Conservation (phyloP, 331 rosid genomes). For the Quercus tomentella region DNA sequence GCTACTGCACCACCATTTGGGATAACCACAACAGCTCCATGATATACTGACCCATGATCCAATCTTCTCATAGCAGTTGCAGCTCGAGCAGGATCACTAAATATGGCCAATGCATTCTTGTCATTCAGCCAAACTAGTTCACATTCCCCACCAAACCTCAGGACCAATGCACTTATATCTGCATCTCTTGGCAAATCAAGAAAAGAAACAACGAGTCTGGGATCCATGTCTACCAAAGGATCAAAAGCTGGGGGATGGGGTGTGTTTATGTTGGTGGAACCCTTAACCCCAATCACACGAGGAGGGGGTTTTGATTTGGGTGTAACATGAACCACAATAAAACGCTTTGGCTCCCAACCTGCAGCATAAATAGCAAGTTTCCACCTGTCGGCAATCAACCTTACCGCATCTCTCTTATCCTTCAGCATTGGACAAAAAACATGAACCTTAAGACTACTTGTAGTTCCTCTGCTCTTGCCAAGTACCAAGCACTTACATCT, state of each 20-base stretch:
- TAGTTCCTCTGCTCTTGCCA: slow-evolving; percentile 65
- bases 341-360: slow-evolving; percentile 97
- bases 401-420: slow-evolving; percentile 83
- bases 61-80: slow-evolving; percentile 98
- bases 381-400: slow-evolving; percentile 89
- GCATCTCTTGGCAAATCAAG: slow-evolving; percentile 91
- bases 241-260: slow-evolving; percentile 63
- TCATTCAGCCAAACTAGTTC: slow-evolving; percentile 96
- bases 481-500: slow-evolving; percentile 85
- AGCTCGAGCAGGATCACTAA: slow-evolving; percentile 85
- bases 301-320: slow-evolving; percentile 73
- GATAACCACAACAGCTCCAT: slow-evolving; percentile 57
- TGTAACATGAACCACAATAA: slow-evolving; percentile 66
- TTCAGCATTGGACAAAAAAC: slow-evolving; percentile 83
- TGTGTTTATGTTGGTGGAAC: slow-evolving; percentile 39
- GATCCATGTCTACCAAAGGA: slow-evolving; percentile 85
- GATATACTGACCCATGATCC: slow-evolving; percentile 76
- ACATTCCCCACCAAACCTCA: slow-evolving; percentile 94
- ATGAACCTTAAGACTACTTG: slow-evolving; percentile 67
- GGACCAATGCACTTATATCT: slow-evolving; percentile 80
- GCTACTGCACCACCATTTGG: slow-evolving; percentile 31
- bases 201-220: slow-evolving; percentile 87
- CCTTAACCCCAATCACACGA: slow-evolving; percentile 79
- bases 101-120: slow-evolving; percentile 89
- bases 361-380: slow-evolving; percentile 70